These are phyloP conservation scores for Monilinia vaccinii-corymbosi DNA, from an alignment of 2,329 filamentous ascomycete genomes.

Conservation along the genomic window DNA sequence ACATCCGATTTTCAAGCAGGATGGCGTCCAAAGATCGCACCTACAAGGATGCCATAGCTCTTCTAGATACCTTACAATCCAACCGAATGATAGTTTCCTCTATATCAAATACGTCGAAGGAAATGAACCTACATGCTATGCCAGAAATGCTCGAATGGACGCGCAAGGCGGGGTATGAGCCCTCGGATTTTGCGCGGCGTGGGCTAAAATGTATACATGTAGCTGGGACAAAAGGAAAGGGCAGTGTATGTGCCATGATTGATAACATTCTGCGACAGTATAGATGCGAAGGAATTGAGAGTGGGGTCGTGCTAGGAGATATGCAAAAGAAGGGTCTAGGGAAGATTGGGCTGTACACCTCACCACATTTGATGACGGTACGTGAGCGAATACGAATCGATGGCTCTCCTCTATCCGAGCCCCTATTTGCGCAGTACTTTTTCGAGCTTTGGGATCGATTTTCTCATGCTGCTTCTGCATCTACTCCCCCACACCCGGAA, in stretches of 20 bases:
- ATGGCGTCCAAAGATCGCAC: conserved; percentile 1
- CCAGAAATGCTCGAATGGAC: conserved; percentile 30
- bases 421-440: conserved; percentile 54
- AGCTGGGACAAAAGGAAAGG: conserved; percentile 83
- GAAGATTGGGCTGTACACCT: conserved; percentile 55
- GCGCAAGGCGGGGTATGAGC: conserved; percentile 23
- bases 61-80: conserved; percentile 23
- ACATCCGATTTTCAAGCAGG: not conserved
- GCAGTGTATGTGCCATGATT: conserved; percentile 60
- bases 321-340: conserved; percentile 8
- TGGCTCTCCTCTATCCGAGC: conserved; percentile 47
- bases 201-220: conserved; percentile 57
- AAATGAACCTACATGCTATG: conserved; percentile 24
- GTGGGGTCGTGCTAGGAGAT: conserved; percentile 5
- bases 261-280: conserved; percentile 53
- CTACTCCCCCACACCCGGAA: conserved; percentile 16
- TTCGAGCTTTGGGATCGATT: conserved; percentile 57
- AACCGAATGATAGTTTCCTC: conserved; percentile 21
- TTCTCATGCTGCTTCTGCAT: conserved; percentile 26
- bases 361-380: conserved; percentile 58
- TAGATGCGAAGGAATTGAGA: conserved; percentile 22
- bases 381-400: conserved; percentile 60
- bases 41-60: conserved; percentile 19
- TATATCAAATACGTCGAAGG: conserved; percentile 13
- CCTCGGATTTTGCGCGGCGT: conserved; percentile 16